A percentile compares a stretch with the other conserved stretches of the same genome.
Conservation (phyloP, 139 green algal species). For the Ettlia oleoabundans region DNA sequence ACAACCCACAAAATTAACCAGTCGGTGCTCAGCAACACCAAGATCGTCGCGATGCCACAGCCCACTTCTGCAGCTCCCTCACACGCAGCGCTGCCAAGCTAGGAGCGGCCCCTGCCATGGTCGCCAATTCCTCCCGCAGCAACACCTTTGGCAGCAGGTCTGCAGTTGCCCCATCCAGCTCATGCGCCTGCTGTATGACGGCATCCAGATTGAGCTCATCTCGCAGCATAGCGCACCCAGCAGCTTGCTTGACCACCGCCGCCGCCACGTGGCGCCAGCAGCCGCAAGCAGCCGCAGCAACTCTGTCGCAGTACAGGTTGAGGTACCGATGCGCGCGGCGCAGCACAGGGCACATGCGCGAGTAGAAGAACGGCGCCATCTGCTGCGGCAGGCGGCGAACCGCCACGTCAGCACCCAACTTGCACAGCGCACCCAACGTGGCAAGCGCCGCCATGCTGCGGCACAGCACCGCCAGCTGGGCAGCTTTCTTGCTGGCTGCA, state of each 20-base stretch:
- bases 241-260: conserved; percentile 8
- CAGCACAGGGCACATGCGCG: conserved; percentile 6
- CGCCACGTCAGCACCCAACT: not conserved
- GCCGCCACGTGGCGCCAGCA: conserved; percentile 10
- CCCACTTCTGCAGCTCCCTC: conserved; percentile 28
- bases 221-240: not conserved
- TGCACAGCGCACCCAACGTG: conserved; percentile 19
- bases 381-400: not conserved
- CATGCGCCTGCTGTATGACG: conserved; percentile 11
- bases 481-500: too few relatives aligned
- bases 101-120: not conserved
- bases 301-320: not conserved
- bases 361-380: conserved; percentile 4
- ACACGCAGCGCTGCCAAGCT: conserved; percentile 39
- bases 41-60: too few relatives aligned
- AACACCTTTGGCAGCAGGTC: conserved; percentile 24
- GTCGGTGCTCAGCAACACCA: too few relatives aligned
- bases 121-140: not conserved
- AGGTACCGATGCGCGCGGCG: conserved; percentile 16
- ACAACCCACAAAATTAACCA: too few relatives aligned
- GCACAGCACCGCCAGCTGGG: conserved; percentile 13
- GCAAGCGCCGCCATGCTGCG: conserved; percentile 26
- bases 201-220: conserved; percentile 30
- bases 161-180: not conserved
- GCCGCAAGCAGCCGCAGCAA: not conserved